Percentiles rank a stretch among this genome's conserved stretches.
Conservation (phyloP, 2,329 filamentous ascomycete genomes). For the Sporothrix luriei region DNA sequence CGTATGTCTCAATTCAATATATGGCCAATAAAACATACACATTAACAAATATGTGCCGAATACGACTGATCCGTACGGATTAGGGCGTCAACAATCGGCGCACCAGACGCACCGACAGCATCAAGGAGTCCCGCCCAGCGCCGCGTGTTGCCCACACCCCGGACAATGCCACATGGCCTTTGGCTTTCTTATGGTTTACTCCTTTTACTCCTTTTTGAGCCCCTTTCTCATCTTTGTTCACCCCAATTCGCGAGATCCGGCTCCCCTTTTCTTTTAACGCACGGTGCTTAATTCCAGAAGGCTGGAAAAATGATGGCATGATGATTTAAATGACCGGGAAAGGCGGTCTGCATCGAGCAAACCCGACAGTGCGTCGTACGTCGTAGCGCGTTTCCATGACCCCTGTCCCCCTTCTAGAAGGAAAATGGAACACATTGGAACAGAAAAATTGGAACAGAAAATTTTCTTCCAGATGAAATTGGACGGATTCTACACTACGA, state of each 20-base stretch:
- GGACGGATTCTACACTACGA: conserved; percentile 11
- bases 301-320: not conserved
- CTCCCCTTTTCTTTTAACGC: not conserved
- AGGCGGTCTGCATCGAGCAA: not conserved
- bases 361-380: not conserved
- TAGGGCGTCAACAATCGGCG: not conserved
- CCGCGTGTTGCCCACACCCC: not conserved
- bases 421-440: conserved; percentile 6
- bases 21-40: not conserved
- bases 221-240: not conserved
- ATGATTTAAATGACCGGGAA: not conserved
- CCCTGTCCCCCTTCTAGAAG: conserved; percentile 19
- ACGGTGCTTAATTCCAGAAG: not conserved
- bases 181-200: not conserved
- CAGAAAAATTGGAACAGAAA: too few species aligned
- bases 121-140: not conserved
- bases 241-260: conserved; percentile 6
- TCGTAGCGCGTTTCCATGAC: not conserved
- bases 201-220: not conserved
- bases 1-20: not conserved
- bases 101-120: not conserved
- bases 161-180: conserved; percentile 19
- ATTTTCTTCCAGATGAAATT: not conserved
- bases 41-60: conserved; percentile 3
- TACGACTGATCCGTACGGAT: not conserved